Evolutionary conservation across 768 basidiomycete species (phyloP), one percentile per base, ranked within the genome.

Genomic region (Naganishia kalamii): DNA sequence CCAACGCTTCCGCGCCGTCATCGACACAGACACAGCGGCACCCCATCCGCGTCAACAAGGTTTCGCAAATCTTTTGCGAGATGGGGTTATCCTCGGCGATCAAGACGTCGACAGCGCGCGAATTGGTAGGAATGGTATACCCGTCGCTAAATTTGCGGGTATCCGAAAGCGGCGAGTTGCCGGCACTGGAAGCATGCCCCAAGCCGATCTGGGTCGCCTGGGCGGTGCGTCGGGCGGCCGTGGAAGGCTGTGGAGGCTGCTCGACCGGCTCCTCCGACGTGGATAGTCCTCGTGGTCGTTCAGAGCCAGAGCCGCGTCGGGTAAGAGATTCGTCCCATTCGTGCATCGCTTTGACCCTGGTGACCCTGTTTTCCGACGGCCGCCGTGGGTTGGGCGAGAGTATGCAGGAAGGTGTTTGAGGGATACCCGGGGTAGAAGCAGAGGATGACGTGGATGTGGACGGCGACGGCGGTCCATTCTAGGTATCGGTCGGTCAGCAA

Each of bases 21-120:
- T 91, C 85, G 19, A 97, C 96, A 10, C 97, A 89, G 11, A 97
- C 88, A 76, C 90, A 92, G 19, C 93, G 88, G 77, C 94, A 98
- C 1, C 96, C 96, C 66, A 98, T 84, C 37, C 93, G 87, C 67
- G 90, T 88, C 50, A 99, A 84, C 48, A 98, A 79, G 1, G 93
- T 98, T 78, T 97, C 92, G 52, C 97, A 87, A 52, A 99, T 97
- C 81, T 98, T 97, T 33, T 90, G 89, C 0, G 92, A 94, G 69
- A 98, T 97, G 1, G 96, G 96, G 73, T 99, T 98, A 72, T 98
- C 92, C 77, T 98, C 96, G 0, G 94, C 96, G 37, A 99, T 83
- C 29, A 99, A 78, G 73, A 91, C 92, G 43, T 92, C 96, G 61
- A 98, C 87, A n/a, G 88, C 87, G 43, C 90, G 85, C 75, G 93